Evolutionary conservation across 129 eudicot species (phyloP), one percentile per base, ranked within the genome.

Genomic region (Helichrysum umbraculigerum): DNA sequence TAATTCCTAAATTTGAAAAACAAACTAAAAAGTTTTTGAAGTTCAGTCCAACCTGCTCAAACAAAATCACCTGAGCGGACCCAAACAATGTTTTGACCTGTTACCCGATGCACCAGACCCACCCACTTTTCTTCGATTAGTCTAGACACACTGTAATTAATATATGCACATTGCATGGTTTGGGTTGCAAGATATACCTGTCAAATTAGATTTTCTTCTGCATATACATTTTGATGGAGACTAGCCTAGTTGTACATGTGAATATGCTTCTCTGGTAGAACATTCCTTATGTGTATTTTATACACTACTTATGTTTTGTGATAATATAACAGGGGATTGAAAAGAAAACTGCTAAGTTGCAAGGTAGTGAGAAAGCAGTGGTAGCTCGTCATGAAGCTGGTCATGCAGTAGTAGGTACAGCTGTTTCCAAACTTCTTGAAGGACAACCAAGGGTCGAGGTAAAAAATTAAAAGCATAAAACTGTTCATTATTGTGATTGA

Each of bases 331-430:
- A 95, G 99, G 99, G 99, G 35, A 95, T 95, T 37, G 99, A 95
- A 74, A 95, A 95, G 90, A 95, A 95, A 86, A 91, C 97, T 28
- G 85, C 96, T 68, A 95, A 91, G 79, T 82, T 95, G 72, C 91
- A 89, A 86, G 99, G 97, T 77, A 74, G 66, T 78, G 99, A 95
- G 85, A 95, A 95, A 86, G 99, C 90, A 72, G 99, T 95, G 60
- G 99, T 95, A 74, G 97, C 99, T 51, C 90, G 99, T 65, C 99
- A 95, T 89, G 99, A 95, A 87, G 99, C 92, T 79, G 99, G 99
- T 71, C 99, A 95, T 82, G 99, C 99, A 76, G 99, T 95, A 6
- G 97, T 95, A 17, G 99, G 99, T 54, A 89, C 99, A 3, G 99
- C 99, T 35, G 96, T 95, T 76, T 93, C 99, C 54, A 95, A 84